These are phyloP conservation scores for Anthoceros angustus DNA, from an alignment of 225 moss, liverwort and hornwort genomes.

Conservation along the genomic window DNA sequence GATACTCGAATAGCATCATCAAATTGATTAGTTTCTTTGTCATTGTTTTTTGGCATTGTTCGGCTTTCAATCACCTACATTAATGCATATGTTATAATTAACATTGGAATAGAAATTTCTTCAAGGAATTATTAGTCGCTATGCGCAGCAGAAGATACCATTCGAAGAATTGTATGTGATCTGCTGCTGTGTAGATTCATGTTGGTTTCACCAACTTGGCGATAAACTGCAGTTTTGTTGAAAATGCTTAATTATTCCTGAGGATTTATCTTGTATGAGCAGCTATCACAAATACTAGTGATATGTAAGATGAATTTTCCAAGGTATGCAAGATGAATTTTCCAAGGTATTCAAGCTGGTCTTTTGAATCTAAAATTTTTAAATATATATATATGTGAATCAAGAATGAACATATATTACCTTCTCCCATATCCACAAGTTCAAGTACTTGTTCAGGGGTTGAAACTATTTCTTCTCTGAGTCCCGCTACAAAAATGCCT, in stretches of 20 bases:
- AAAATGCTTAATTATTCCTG: background rate
- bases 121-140: background rate
- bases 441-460: slow-evolving; percentile 74
- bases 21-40: slow-evolving; percentile 21
- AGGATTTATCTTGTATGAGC: slow-evolving; percentile 6
- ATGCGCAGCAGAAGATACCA: slow-evolving; percentile 27
- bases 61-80: slow-evolving; percentile 84
- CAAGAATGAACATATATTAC: too few species aligned
- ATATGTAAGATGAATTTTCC: background rate
- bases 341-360: too few species aligned
- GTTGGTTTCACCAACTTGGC: slow-evolving; percentile 79
- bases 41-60: slow-evolving; percentile 43
- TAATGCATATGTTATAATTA: background rate
- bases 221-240: slow-evolving; percentile 34
- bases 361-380: too few species aligned
- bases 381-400: too few species aligned
- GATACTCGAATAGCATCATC: slow-evolving; percentile 82
- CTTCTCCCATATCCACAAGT: slow-evolving; percentile 73
- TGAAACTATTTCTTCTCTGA: slow-evolving; percentile 85
- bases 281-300: background rate
- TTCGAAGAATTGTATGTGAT: slow-evolving; percentile 79
- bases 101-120: background rate
- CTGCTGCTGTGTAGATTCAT: slow-evolving; percentile 92
- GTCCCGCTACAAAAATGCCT: slow-evolving; percentile 79
- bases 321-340: too few species aligned